Evolutionary conservation across 208 protist species (phyloP).

Genomic region (Crithidia thermophila): DNA sequence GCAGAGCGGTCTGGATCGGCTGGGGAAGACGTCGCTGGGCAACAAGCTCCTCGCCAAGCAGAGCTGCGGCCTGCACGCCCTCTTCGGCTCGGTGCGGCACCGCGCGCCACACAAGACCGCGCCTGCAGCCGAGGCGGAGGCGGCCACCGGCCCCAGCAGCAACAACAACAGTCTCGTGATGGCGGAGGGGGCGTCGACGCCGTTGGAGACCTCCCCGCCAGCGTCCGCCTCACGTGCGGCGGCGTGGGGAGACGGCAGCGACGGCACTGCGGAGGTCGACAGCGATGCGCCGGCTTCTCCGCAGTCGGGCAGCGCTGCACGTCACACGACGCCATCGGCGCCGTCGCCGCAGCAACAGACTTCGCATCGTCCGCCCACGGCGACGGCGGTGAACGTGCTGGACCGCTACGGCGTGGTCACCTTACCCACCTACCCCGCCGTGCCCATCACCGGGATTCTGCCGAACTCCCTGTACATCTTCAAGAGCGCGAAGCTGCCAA

Average conservation of each 20-base stretch:
- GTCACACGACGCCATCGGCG: neutral
- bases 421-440: slow-evolving; percentile 71
- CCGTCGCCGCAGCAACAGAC: neutral
- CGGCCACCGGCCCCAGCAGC: neutral
- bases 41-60: slow-evolving; percentile 52
- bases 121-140: neutral
- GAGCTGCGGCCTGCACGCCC: slow-evolving; percentile 54
- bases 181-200: too few species aligned
- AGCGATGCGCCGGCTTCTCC: too few species aligned
- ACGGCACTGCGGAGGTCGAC: too few species aligned
- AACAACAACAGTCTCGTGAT: neutral
- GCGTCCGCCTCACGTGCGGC: too few species aligned
- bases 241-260: too few species aligned
- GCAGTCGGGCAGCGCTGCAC: neutral
- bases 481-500: slow-evolving; percentile 84
- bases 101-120: neutral
- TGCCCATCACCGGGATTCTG: slow-evolving; percentile 40
- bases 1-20: slow-evolving; percentile 43
- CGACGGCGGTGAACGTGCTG: slow-evolving; percentile 11
- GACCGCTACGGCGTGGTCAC: slow-evolving; percentile 39
- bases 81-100: slow-evolving; percentile 41
- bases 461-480: slow-evolving; percentile 72
- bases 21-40: slow-evolving; percentile 47
- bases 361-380: neutral
- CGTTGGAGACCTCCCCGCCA: too few species aligned